phyloP scores from a whole-genome alignment of 345 rosid species.

The Nasturtium officinale region DNA sequence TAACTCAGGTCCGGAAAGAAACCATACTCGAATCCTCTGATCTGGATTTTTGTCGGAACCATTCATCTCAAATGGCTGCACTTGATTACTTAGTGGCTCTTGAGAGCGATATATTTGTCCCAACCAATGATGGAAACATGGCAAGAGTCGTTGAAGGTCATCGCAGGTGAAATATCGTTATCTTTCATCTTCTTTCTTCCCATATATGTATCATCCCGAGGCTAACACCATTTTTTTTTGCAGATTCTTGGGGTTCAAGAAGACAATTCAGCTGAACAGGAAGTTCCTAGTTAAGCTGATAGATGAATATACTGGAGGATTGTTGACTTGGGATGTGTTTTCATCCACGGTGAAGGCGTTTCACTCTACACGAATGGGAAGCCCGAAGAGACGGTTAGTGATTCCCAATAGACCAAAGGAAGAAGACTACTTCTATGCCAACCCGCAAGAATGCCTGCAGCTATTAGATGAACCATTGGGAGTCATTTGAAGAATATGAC shows the following conservation, averaged over 20 bases:
- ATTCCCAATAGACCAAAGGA: slow-evolving; percentile 86
- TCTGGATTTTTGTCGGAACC: slow-evolving; percentile 67
- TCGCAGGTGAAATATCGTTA: slow-evolving; percentile 60
- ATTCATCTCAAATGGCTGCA: slow-evolving; percentile 94
- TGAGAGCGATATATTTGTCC: slow-evolving; percentile 91
- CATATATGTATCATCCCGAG: slow-evolving; percentile 2
- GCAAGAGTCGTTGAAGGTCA: slow-evolving; percentile 99
- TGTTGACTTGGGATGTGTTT: slow-evolving; percentile 82
- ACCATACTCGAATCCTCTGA: slow-evolving; percentile 66
- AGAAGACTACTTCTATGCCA: slow-evolving; percentile 93
- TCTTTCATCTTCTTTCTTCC: slow-evolving; percentile 1
- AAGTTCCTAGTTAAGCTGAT: slow-evolving; percentile 70
- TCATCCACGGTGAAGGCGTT: slow-evolving; percentile 64
- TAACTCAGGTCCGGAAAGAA: slow-evolving; percentile 81
- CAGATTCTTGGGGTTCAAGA: slow-evolving; percentile 96
- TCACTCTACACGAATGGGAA: slow-evolving; percentile 78
- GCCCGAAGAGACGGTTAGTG: slow-evolving; percentile 60
- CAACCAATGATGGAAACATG: slow-evolving; percentile 94
- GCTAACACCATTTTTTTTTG: background rate
- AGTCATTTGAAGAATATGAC: slow-evolving; percentile 35
- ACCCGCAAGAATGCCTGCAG: slow-evolving; percentile 91
- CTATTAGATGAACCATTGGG: slow-evolving; percentile 66
- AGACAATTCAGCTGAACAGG: slow-evolving; percentile 71
- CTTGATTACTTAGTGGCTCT: slow-evolving; percentile 83
- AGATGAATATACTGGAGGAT: slow-evolving; percentile 64